These are phyloP conservation scores for Capsicum rhomboideum DNA, from an alignment of 257 asterid species.

Conservation along the genomic window DNA sequence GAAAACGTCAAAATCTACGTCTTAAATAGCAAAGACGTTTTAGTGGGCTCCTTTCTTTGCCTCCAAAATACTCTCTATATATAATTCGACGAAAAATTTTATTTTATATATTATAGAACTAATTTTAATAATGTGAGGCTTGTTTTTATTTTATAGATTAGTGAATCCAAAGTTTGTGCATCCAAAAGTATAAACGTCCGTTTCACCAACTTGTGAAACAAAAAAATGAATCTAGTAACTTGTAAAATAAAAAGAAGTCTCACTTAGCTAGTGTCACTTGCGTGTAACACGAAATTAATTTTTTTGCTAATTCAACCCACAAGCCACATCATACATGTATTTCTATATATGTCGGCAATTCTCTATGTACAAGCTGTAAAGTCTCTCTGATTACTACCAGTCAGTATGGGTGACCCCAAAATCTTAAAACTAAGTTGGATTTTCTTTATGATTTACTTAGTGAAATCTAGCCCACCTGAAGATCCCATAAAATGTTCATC, in stretches of 20 bases:
- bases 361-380: neutral
- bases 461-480: conserved; percentile 13
- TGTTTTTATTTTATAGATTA: too few species aligned
- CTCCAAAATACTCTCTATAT: neutral
- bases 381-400: neutral
- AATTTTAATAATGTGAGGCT: too few species aligned
- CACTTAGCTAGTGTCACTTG: too few species aligned
- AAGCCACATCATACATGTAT: neutral
- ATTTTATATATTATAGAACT: too few species aligned
- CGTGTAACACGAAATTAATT: too few species aligned
- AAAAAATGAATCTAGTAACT: too few species aligned
- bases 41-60: neutral
- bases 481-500: conserved; percentile 23
- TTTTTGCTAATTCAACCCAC: neutral
- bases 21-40: neutral
- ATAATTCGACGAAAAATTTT: too few species aligned
- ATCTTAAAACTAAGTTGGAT: neutral
- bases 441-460: neutral
- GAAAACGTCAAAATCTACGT: neutral
- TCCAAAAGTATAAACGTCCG: too few species aligned
- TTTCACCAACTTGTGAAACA: too few species aligned
- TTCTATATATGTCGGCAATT: neutral
- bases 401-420: neutral
- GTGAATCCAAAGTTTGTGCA: too few species aligned
- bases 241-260: too few species aligned